These are phyloP conservation scores for Plasmodium knowlesi DNA, from an alignment of 169 alveolate species.

Conservation along the genomic window DNA sequence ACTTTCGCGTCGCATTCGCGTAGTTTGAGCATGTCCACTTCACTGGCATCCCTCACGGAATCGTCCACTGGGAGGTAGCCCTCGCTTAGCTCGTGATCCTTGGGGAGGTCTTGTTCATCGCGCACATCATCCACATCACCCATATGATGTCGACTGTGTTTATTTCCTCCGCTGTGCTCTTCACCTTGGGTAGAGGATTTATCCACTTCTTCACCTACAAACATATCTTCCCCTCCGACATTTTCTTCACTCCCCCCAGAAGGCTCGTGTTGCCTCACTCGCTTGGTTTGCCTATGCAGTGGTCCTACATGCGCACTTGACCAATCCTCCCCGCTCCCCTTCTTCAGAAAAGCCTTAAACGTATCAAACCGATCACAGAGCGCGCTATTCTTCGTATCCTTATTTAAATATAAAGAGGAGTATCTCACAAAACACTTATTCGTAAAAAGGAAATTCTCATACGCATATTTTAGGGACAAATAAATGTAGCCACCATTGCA, in stretches of 20 bases:
- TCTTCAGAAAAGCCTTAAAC: slow-evolving; percentile 17
- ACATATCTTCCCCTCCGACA: no score
- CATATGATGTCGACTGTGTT: neutral
- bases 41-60: neutral
- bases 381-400: slow-evolving; percentile 10
- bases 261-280: neutral
- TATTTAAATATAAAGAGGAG: neutral
- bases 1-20: slow-evolving; percentile 43
- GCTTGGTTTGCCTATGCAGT: neutral
- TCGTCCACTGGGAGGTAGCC: slow-evolving; percentile 3
- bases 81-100: slow-evolving; percentile 18
- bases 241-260: neutral
- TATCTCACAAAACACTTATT: slow-evolving; percentile 49
- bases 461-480: slow-evolving; percentile 66
- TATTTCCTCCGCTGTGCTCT: neutral
- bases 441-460: slow-evolving; percentile 61
- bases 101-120: neutral
- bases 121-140: neutral
- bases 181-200: neutral
- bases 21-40: neutral
- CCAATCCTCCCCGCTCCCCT: neutral
- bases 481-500: slow-evolving; percentile 70
- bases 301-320: neutral
- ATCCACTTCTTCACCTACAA: neutral
- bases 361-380: slow-evolving; percentile 61